These are phyloP conservation scores for Microdochium nivale DNA, from an alignment of 2,329 filamentous ascomycete species.

Conservation along the genomic window DNA sequence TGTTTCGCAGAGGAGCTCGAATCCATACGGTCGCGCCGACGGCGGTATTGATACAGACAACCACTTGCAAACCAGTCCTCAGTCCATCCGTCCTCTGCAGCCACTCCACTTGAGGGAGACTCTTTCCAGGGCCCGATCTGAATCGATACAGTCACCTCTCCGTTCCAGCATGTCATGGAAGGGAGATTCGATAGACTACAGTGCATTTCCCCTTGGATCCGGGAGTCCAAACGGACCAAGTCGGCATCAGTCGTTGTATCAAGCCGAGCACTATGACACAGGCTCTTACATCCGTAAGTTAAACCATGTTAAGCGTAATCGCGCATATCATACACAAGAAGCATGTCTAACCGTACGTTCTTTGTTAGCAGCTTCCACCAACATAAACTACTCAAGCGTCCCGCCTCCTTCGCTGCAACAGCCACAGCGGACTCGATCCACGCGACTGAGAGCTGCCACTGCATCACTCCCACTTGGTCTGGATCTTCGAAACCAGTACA, in stretches of 20 bases:
- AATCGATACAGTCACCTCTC: constrained; percentile 49
- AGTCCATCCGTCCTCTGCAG: constrained; percentile 43
- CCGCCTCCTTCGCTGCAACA: constrained; percentile 30
- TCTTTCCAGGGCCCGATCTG: constrained; percentile 46
- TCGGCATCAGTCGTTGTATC: constrained; percentile 41
- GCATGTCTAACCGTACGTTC: constrained; percentile 1
- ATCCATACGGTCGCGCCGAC: constrained; percentile 42
- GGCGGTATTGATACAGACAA: constrained; percentile 35
- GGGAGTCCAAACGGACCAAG: constrained; percentile 36
- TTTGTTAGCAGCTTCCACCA: constrained; percentile 31
- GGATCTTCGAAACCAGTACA: constrained; percentile 36
- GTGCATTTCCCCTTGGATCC: constrained; percentile 36
- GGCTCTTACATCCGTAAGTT: constrained; percentile 42
- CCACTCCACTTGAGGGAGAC: constrained; percentile 51
- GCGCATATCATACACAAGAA: constrained; percentile 3
- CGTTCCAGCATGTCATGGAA: constrained; percentile 57
- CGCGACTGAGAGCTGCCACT: constrained; percentile 41
- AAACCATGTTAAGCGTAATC: constrained; percentile 2
- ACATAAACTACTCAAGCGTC: constrained; percentile 40
- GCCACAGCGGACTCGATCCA: constrained; percentile 29
- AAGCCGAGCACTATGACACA: constrained; percentile 42
- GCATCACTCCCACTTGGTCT: constrained; percentile 35
- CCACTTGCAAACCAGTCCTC: constrained; percentile 35
- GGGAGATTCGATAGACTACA: constrained; percentile 49
- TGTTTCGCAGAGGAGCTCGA: constrained; percentile 38